Evolutionary conservation across 163 green algal species (phyloP).

Genomic region (Scenedesmus sp.): DNA sequence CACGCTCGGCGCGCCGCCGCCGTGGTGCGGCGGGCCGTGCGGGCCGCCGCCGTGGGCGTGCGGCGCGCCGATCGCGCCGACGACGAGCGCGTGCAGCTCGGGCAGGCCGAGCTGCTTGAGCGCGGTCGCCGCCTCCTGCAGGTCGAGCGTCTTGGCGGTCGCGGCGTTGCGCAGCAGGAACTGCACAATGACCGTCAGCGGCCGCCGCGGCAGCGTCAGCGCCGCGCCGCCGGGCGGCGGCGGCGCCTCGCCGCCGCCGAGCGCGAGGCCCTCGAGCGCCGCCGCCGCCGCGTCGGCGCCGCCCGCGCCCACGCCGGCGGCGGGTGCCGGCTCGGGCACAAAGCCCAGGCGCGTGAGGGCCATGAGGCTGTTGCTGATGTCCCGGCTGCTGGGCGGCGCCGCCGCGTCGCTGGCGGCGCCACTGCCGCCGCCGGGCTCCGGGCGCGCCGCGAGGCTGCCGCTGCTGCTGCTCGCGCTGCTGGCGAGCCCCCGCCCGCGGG

Average conservation of each 20-base stretch:
- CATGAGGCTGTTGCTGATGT: constrained; percentile 48
- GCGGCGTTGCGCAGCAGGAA: constrained; percentile 13
- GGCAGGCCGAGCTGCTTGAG: constrained; percentile 29
- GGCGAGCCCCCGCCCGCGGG: not conserved
- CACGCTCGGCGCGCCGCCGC: too few relatives aligned
- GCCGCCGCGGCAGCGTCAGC: constrained; percentile 7
- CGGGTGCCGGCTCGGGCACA: not conserved
- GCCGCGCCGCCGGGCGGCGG: not conserved
- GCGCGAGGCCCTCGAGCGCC: not conserved
- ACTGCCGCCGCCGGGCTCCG: not conserved
- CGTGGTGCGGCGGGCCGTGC: not conserved
- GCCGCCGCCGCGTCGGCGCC: not conserved
- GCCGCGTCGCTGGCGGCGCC: not conserved
- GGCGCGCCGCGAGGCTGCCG: not conserved
- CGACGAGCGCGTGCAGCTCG: not conserved
- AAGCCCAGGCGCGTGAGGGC: constrained; percentile 32
- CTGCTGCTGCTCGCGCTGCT: not conserved
- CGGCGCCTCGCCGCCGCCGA: not conserved
- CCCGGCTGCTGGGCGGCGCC: not conserved
- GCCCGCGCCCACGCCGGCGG: not conserved
- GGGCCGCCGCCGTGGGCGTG: not conserved
- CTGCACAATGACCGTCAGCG: not conserved
- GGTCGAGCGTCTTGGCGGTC: constrained; percentile 31
- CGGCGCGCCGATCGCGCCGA: not conserved
- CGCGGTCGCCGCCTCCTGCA: constrained; percentile 37